These are phyloP conservation scores for Penicillium sp. DNA, from an alignment of 2,329 filamentous ascomycete genomes.

Conservation along the genomic window DNA sequence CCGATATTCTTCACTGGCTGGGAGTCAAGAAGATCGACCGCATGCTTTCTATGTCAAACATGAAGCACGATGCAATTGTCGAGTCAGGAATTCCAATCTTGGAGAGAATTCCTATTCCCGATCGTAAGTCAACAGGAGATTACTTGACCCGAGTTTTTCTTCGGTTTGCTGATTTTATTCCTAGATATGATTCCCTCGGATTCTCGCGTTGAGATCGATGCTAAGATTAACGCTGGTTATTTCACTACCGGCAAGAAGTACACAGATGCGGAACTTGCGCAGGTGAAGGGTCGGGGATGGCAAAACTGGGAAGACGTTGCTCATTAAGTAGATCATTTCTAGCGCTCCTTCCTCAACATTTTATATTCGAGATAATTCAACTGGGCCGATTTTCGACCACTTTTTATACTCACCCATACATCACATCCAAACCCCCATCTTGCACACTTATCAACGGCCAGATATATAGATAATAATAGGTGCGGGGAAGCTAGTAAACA, in stretches of 20 bases:
- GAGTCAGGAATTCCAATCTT: constrained; percentile 67
- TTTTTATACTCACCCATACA: not conserved
- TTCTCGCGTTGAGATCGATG: constrained; percentile 96
- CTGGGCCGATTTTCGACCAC: not conserved
- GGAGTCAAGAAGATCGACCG: constrained; percentile 98
- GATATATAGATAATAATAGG: not conserved
- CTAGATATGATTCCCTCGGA: constrained; percentile 85
- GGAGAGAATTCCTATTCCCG: constrained; percentile 87
- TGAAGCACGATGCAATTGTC: constrained; percentile 55
- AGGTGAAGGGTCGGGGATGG: constrained; percentile 88
- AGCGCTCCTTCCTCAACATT: not conserved
- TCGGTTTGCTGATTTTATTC: not conserved
- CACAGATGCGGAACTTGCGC: constrained; percentile 79
- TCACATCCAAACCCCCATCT: not conserved
- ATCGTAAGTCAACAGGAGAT: constrained; percentile 37
- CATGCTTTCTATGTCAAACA: constrained; percentile 97
- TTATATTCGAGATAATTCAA: not conserved
- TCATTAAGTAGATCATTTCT: not conserved
- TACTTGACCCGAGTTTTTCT: not conserved
- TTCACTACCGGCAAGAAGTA: constrained; percentile 88
- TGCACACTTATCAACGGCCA: not conserved
- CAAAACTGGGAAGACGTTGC: constrained; percentile 61
- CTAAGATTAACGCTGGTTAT: constrained; percentile 89
- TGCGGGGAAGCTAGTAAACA: not conserved
- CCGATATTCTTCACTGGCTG: constrained; percentile 95